Percentiles rank a stretch among this genome's conserved stretches.
Conservation (phyloP, 1,284 basidiomycete genomes). For the Vanrija humicola region DNA sequence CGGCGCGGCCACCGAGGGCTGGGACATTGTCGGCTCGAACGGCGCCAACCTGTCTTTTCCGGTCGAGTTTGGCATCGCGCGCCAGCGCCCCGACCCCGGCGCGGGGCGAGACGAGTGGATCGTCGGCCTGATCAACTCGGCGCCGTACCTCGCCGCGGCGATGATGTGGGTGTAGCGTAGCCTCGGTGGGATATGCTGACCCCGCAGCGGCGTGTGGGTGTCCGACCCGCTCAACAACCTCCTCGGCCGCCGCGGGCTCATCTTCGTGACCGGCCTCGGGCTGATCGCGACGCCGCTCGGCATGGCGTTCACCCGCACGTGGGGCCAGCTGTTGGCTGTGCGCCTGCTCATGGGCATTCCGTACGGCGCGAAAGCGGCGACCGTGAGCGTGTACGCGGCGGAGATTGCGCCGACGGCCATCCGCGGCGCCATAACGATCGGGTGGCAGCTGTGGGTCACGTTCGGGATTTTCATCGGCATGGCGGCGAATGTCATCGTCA, state of each 20-base stretch:
- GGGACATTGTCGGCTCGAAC: conserved; percentile 40
- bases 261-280: conserved; percentile 62
- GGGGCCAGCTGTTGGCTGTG: conserved; percentile 52
- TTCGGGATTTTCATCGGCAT: conserved; percentile 29
- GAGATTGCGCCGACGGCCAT: conserved; percentile 48
- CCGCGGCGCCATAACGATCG: conserved; percentile 53
- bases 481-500: conserved; percentile 6
- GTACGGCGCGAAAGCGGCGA: conserved; percentile 49
- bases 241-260: conserved; percentile 71
- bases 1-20: conserved; percentile 35
- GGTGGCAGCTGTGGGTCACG: conserved; percentile 28
- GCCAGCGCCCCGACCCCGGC: conserved; percentile 9
- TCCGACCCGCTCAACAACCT: conserved; percentile 66
- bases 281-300: conserved; percentile 27
- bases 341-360: conserved; percentile 46
- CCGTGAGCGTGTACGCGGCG: conserved; percentile 49
- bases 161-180: conserved; percentile 25
- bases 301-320: conserved; percentile 57
- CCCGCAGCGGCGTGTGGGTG: conserved; percentile 58
- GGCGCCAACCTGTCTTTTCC: conserved; percentile 65
- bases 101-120: conserved; percentile 59
- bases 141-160: conserved; percentile 61
- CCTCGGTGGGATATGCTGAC: too few relatives aligned
- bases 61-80: conserved; percentile 59
- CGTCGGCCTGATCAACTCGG: conserved; percentile 69